Percentiles rank a stretch among this genome's conserved stretches.
phyloP scores from a whole-genome alignment of 805 yeast genomes.

The Clavispora carvajalis region DNA sequence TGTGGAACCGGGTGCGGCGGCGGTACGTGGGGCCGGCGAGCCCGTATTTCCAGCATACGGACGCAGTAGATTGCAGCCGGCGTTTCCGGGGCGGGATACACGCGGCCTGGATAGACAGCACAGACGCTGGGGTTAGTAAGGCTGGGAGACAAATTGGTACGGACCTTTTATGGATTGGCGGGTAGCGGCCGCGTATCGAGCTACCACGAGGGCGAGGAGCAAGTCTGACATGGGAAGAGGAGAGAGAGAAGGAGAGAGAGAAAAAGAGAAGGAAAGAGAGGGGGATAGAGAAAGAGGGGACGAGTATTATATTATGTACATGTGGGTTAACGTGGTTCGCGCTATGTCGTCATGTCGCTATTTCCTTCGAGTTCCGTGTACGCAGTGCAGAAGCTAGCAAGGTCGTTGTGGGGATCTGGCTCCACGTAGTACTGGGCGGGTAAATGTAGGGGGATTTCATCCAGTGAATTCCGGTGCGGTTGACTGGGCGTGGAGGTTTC shows the following conservation, averaged over 20 bases:
- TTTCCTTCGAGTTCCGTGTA: background rate
- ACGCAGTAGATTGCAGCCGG: background rate
- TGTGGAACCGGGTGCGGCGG: background rate
- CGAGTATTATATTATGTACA: too few relatives aligned
- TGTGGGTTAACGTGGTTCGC: background rate
- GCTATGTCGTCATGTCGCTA: background rate
- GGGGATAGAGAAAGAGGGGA: background rate
- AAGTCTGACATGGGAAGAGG: slow-evolving; percentile 5
- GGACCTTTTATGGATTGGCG: background rate
- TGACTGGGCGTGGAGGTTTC: too few relatives aligned
- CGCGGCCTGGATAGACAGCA: background rate
- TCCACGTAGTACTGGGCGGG: too few relatives aligned
- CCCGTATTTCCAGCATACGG: background rate
- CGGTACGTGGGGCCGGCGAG: background rate
- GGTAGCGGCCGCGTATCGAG: slow-evolving; percentile 2
- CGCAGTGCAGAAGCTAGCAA: background rate
- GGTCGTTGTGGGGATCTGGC: background rate
- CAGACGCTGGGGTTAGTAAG: background rate
- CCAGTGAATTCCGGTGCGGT: too few relatives aligned
- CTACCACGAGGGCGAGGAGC: slow-evolving; percentile 11
- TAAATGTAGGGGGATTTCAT: too few relatives aligned
- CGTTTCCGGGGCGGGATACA: background rate
- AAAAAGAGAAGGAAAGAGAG: background rate
- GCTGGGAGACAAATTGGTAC: background rate
- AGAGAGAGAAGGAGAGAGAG: background rate